Evolutionary conservation across 192 early-diverging fungal species (phyloP).

Genomic region (Pilaira anomala): DNA sequence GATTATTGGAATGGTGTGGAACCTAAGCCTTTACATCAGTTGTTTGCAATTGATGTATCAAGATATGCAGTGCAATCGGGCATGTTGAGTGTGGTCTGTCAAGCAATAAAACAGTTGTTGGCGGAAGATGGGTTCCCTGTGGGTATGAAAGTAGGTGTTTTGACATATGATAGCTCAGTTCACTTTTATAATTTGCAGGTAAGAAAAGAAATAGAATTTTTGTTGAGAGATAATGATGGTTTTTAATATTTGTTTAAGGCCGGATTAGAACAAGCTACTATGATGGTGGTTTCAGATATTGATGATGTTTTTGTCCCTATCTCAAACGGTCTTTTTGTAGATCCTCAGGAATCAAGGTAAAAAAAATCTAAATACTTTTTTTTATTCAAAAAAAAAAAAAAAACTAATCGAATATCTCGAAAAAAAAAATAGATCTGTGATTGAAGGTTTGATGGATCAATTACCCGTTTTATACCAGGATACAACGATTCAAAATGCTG

Average conservation of each 20-base stretch:
- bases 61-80: constrained; percentile 84
- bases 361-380: background rate
- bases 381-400: too few species aligned
- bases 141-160: constrained; percentile 73
- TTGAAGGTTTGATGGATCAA: constrained; percentile 77
- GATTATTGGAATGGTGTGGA: constrained; percentile 65
- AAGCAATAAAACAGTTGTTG: constrained; percentile 71
- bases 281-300: constrained; percentile 93
- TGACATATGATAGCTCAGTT: constrained; percentile 86
- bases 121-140: constrained; percentile 43
- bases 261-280: constrained; percentile 80
- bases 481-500: constrained; percentile 70
- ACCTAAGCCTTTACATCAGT: constrained; percentile 59
- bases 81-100: constrained; percentile 64
- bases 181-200: constrained; percentile 95
- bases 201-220: constrained; percentile 11
- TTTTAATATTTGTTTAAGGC: constrained; percentile 39
- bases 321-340: constrained; percentile 86
- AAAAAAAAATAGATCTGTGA: constrained; percentile 52
- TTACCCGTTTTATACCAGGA: constrained; percentile 81
- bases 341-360: constrained; percentile 74
- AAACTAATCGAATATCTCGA: background rate
- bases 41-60: constrained; percentile 96
- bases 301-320: constrained; percentile 94
- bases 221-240: background rate